These are phyloP conservation scores for Metschnikowia reukaufii DNA, from an alignment of 805 yeast species.

Conservation along the genomic window DNA sequence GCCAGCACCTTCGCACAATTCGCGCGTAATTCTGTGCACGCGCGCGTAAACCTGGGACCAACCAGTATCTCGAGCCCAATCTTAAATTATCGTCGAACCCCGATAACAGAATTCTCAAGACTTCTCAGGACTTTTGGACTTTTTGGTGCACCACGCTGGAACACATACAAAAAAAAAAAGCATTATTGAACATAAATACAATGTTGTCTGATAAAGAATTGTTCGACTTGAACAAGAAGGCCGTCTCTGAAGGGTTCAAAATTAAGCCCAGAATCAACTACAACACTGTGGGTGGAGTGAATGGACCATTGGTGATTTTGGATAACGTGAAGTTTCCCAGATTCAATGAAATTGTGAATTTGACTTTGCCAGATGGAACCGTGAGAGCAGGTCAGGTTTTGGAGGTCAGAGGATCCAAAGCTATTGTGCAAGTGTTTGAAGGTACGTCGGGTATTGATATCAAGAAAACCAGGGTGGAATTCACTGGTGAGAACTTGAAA, in stretches of 20 bases:
- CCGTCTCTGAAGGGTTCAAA: slow-evolving; percentile 88
- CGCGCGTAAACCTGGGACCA: slow-evolving; percentile 10
- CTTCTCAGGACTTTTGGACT: slow-evolving; percentile 1
- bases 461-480: slow-evolving; percentile 94
- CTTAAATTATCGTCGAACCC: slow-evolving; percentile 20
- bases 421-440: slow-evolving; percentile 98
- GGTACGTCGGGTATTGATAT: slow-evolving; percentile 99
- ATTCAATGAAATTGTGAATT: slow-evolving; percentile 93
- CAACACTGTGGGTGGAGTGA: slow-evolving; percentile 97
- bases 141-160: background rate
- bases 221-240: slow-evolving; percentile 83
- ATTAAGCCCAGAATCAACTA: slow-evolving; percentile 88
- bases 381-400: slow-evolving; percentile 96
- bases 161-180: background rate
- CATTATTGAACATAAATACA: no score
- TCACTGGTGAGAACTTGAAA: slow-evolving; percentile 91
- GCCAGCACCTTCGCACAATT: background rate
- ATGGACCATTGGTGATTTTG: slow-evolving; percentile 90
- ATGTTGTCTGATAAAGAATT: slow-evolving; percentile 44
- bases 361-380: slow-evolving; percentile 95
- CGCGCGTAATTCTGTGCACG: slow-evolving; percentile 8
- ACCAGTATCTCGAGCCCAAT: slow-evolving; percentile 13
- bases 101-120: slow-evolving; percentile 12
- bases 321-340: slow-evolving; percentile 56
- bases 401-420: slow-evolving; percentile 96